Base-by-base conservation (phyloP, 441 rosid genomes). In the Mallotus repandus region DNA sequence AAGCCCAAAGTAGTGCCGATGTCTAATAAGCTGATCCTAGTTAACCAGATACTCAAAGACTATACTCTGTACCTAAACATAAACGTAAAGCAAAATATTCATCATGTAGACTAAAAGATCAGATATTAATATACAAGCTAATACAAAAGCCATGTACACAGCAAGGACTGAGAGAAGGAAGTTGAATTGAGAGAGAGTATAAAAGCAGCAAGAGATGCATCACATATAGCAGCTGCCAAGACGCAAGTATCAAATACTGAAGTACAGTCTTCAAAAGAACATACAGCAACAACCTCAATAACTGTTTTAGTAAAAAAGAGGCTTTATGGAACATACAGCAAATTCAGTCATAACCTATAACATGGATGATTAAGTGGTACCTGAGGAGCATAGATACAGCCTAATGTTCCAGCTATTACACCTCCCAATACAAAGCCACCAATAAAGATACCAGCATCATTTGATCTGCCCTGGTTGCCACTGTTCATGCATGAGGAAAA, bases 371-470 rank as follows among this genome's bases (percentile, higher is more conserved):
- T 19, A 54, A 56, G 10, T 63, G 60, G 22, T 78, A 84, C 88
- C 86, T 82, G 86, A 7, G 88, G 88, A 72, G 88, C 88, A 77
- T 79, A 85, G 15, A 82, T 76, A 66, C 81, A 79, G 45, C 83
- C 81, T 52, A 85, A 69, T 54, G 85, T 76, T 56, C 84, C 88
- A 74, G 68, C 82, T 13, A 80, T 75, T 29, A 83, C 64, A 48
- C 88, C 88, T 56, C 88, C 88, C 74, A 85, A 72, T 19, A 83
- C 74, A 75, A 85, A 83, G n/a, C 86, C 88, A 41, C 86, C 79
- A 50, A 85, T 71, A 55, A 83, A 85, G 59, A 83, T 57, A 66
- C 82, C 73, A 25, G 84, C 73, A 79, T 64, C 32, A 19, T 72
- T 72, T 66, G 75, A 58, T 60, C 78, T 72, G 35, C 81, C 77